Base-by-base conservation (phyloP, 129 eudicot genomes). In the Smallanthus sonchifolius region DNA sequence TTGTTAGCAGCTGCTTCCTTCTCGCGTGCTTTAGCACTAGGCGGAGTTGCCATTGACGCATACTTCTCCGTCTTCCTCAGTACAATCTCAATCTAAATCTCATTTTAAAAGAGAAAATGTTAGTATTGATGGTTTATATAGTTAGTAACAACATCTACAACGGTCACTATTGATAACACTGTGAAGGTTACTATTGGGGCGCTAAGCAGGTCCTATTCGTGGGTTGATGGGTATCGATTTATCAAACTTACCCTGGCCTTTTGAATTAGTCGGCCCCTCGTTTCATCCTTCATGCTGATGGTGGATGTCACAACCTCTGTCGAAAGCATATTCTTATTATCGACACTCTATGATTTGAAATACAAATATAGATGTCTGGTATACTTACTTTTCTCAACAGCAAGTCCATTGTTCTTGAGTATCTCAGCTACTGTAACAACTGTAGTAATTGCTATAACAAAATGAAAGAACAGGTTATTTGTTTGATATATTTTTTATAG, bases 341-440 rank as follows among this genome's bases (percentile, higher is more conserved):
- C 10, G 14, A 73, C n/a, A 4, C 2, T 7, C 14, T 17, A 39
- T 67, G 37, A 17, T 30, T 7, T 16, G 32, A 44, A 54, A 57
- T 61, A 70, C 13, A 15, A 44, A 70, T 13, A 54, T 7, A 15
- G 20, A 71, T 9, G 10, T 42, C 32, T 54, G 60, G 60, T 17
- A 16, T 8, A 28, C 92, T 81, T 84, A 92, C 98, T 89, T 79
- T 89, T 92, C 84, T 89, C 98, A 16, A 74, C 79, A 24, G 93
- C 98, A 17, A 84, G 78, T 37, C 98, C 98, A 75, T 84, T 89
- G 59, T 91, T 91, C 85, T 92, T 92, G 38, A 92, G 84, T 75
- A 92, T 92, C 82, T 92, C 98, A 24, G 98, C 84, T 73, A 92
- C 83, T 44, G 95, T 92, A 47, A 92, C 98, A 45, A 89, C 95